Conservation (phyloP, 1,139 yeast species). For the Kodamaea fungicola region DNA sequence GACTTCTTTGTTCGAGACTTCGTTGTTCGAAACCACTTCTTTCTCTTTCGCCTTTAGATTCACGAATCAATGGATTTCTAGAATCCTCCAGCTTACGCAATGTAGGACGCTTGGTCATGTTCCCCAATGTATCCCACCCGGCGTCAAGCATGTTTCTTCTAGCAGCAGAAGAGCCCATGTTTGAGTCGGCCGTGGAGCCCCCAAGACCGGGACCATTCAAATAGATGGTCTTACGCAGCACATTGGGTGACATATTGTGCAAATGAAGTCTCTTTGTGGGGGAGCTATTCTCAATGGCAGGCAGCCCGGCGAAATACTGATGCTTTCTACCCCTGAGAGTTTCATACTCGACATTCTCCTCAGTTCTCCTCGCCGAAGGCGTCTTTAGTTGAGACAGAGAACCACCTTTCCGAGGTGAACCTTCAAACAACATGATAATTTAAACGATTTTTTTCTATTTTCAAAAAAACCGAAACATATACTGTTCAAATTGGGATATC, state of each 20-base stretch:
- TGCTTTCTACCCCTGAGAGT: not conserved
- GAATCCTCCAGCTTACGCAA: too few relatives aligned
- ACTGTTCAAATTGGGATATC: not conserved
- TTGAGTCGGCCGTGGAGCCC: constrained; percentile 2
- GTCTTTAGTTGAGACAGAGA: not conserved
- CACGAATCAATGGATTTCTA: too few relatives aligned
- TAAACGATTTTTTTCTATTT: not conserved
- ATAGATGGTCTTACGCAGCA: constrained; percentile 29
- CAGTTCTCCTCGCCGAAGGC: not conserved
- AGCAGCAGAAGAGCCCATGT: constrained; percentile 5
- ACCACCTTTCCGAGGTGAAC: constrained; percentile 2
- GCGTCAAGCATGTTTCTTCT: constrained; percentile 3
- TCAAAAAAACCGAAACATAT: not conserved
- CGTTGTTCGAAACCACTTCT: too few relatives aligned
- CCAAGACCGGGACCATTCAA: constrained; percentile 6
- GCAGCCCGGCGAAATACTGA: constrained; percentile 3
- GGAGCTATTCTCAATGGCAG: constrained; percentile 15
- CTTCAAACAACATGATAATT: constrained; percentile 2
- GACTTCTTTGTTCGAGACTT: too few relatives aligned
- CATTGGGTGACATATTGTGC: constrained; percentile 44
- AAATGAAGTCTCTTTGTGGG: constrained; percentile 32
- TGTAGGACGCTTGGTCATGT: too few relatives aligned
- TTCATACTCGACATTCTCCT: constrained; percentile 1
- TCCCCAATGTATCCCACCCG: constrained; percentile 1
- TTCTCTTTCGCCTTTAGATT: too few relatives aligned